Conservation (phyloP, 495 filamentous ascomycete species). For the Penicilliopsis zonata region DNA sequence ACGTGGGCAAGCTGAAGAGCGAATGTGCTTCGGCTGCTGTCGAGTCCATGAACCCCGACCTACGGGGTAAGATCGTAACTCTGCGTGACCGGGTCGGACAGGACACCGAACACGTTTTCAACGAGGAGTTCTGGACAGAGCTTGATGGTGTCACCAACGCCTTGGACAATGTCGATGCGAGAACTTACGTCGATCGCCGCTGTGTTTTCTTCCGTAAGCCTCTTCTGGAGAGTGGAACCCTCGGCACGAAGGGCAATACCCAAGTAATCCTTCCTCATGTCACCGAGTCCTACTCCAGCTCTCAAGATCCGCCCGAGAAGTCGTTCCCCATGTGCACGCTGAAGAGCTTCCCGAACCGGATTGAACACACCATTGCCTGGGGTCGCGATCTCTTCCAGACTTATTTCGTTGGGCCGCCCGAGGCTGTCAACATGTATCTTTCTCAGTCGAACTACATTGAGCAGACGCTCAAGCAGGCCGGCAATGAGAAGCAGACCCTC, state of each 20-base stretch:
- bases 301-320: constrained; percentile 95
- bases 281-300: constrained; percentile 97
- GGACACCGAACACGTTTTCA: constrained; percentile 91
- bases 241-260: constrained; percentile 97
- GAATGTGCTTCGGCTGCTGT: constrained; percentile 85
- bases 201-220: constrained; percentile 99
- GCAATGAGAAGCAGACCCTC: constrained; percentile 91
- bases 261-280: constrained; percentile 85
- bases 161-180: constrained; percentile 93
- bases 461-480: constrained; percentile 80
- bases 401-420: constrained; percentile 85
- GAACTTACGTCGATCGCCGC: constrained; percentile 93
- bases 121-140: constrained; percentile 86
- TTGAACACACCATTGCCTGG: constrained; percentile 99
- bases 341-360: constrained; percentile 94
- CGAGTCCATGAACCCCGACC: constrained; percentile 87
- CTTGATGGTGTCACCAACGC: constrained; percentile 94
- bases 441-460: constrained; percentile 85
- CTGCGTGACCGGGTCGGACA: constrained; percentile 81
- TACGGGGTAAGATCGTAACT: constrained; percentile 71
- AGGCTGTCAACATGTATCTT: constrained; percentile 91
- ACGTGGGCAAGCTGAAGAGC: constrained; percentile 96
- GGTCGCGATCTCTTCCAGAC: constrained; percentile 88
- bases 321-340: constrained; percentile 99
- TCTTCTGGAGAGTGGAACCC: constrained; percentile 88